These are phyloP conservation scores for Caloboletus firmus DNA, from an alignment of 1,284 basidiomycete species.

Conservation along the genomic window DNA sequence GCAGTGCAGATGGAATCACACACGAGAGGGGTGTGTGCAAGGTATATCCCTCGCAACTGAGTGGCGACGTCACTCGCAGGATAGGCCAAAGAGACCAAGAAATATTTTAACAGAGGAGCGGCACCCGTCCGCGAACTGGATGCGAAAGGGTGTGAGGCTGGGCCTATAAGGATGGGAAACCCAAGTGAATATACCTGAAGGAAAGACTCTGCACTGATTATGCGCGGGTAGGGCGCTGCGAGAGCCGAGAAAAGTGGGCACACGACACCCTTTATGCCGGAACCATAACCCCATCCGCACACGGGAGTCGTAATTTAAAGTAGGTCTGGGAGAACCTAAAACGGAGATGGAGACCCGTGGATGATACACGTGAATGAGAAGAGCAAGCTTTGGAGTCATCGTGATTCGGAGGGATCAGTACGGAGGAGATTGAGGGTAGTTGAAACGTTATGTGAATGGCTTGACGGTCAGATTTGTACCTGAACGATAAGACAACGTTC, in stretches of 20 bases:
- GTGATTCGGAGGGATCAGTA: conserved; percentile 2
- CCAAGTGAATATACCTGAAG: neutral
- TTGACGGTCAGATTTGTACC: neutral
- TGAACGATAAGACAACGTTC: neutral
- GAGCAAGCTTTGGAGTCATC: neutral
- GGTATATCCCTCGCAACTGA: neutral
- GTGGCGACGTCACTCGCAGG: neutral
- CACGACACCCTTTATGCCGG: conserved; percentile 32
- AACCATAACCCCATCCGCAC: conserved; percentile 8
- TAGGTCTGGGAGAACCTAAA: conserved; percentile 6
- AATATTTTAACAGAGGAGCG: neutral
- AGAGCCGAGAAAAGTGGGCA: conserved; percentile 17
- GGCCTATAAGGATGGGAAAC: neutral
- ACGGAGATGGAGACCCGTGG: conserved; percentile 16
- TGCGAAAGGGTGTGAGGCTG: neutral
- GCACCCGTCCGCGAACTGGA: neutral
- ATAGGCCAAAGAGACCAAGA: neutral
- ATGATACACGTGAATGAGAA: too few relatives aligned
- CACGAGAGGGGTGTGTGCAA: neutral
- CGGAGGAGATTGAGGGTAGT: conserved; percentile 4
- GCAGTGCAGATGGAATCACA: neutral
- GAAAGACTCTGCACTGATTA: neutral
- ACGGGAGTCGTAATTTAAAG: conserved; percentile 17
- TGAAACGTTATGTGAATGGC: neutral
- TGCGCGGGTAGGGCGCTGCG: neutral